phyloP scores from a whole-genome alignment of 768 basidiomycete species.

The Tephrocybe sp. region DNA sequence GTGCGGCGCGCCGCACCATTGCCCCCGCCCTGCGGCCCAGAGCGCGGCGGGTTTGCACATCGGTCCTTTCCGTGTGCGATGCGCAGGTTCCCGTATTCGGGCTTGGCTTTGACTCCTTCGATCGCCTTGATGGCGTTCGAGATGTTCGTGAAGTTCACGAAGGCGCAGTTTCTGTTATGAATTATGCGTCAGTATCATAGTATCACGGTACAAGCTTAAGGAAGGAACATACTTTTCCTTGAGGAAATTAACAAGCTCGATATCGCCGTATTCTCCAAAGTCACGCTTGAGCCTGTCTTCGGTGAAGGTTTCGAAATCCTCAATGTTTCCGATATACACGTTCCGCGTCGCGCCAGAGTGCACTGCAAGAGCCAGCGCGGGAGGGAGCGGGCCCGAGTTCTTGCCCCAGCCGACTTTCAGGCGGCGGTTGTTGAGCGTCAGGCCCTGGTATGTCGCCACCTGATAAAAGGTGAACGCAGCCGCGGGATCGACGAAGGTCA shows the following conservation, averaged over 20 bases:
- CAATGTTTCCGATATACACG: constrained; percentile 93
- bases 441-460: constrained; percentile 83
- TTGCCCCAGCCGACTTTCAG: constrained; percentile 99
- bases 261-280: constrained; percentile 95
- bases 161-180: constrained; percentile 79
- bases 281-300: constrained; percentile 90
- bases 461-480: constrained; percentile 95
- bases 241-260: constrained; percentile 94
- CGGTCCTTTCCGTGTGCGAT: constrained; percentile 96
- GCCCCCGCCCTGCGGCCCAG: constrained; percentile 70
- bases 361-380: constrained; percentile 83
- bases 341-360: constrained; percentile 94
- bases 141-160: constrained; percentile 94
- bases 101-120: constrained; percentile 87
- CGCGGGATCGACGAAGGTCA: constrained; percentile 92
- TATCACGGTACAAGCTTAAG: background rate
- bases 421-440: constrained; percentile 89
- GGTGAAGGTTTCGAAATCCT: constrained; percentile 90
- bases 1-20: constrained; percentile 38
- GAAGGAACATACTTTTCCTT: constrained; percentile 76
- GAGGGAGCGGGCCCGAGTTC: constrained; percentile 83
- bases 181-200: background rate
- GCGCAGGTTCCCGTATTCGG: constrained; percentile 85
- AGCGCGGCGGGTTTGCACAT: constrained; percentile 89
- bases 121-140: constrained; percentile 98